Evolutionary conservation across 192 early-diverging fungal genomes (phyloP).

Genomic region (Coemansia sp.): DNA sequence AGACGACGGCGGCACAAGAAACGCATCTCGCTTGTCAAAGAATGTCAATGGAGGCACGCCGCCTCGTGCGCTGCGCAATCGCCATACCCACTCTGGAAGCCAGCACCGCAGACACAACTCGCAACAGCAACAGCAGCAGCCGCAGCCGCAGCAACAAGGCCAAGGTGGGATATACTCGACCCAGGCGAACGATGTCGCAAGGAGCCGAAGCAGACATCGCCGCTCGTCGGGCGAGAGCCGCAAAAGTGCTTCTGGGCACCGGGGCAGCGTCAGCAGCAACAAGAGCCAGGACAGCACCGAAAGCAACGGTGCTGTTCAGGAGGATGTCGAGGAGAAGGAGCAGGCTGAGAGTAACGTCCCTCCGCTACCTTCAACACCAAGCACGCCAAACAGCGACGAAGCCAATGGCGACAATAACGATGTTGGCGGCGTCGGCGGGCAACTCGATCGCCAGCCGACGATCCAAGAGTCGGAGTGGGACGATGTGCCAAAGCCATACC

Average conservation of each 20-base stretch:
- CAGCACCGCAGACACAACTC: not conserved
- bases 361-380: not conserved
- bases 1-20: slow-evolving; percentile 10
- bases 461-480: slow-evolving; percentile 47
- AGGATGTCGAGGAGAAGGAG: not conserved
- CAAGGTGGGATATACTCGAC: not conserved
- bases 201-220: slow-evolving; percentile 2
- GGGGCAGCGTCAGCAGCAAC: not conserved
- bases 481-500: slow-evolving; percentile 56
- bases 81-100: not conserved
- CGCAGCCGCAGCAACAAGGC: not conserved
- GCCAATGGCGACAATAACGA: not conserved
- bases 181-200: not conserved
- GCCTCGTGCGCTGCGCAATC: slow-evolving; percentile 14
- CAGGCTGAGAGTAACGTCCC: not conserved
- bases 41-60: not conserved
- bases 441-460: not conserved
- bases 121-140: not conserved
- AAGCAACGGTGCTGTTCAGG: not conserved
- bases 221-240: slow-evolving; percentile 2
- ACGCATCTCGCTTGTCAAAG: not conserved
- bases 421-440: not conserved
- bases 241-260: not conserved
- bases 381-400: not conserved
- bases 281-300: not conserved